These are phyloP conservation scores for Thelonectria discophora DNA, from an alignment of 2,329 filamentous ascomycete genomes.

Conservation along the genomic window DNA sequence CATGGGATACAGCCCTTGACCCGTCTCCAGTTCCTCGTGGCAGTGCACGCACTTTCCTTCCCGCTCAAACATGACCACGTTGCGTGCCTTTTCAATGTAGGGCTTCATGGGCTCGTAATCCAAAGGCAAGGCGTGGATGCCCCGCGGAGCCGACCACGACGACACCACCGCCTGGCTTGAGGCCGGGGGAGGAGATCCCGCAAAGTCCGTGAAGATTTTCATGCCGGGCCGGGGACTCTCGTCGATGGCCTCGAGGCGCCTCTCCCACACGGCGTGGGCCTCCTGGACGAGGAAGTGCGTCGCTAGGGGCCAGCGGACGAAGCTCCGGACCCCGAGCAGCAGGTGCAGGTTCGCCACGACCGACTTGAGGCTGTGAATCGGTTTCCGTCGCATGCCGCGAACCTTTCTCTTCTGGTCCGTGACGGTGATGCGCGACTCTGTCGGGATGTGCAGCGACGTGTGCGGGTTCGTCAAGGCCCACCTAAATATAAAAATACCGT, in stretches of 20 bases:
- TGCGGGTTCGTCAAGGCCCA: conserved; percentile 94
- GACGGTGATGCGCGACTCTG: conserved; percentile 65
- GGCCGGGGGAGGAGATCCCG: conserved; percentile 41
- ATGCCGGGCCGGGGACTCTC: conserved; percentile 59
- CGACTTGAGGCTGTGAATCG: conserved; percentile 69
- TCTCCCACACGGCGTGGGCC: conserved; percentile 74
- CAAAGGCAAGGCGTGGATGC: conserved; percentile 64
- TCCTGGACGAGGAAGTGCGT: conserved; percentile 81
- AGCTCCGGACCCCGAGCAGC: conserved; percentile 80
- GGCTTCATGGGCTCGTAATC: conserved; percentile 63
- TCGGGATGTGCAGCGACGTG: conserved; percentile 78
- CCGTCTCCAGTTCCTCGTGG: conserved; percentile 53
- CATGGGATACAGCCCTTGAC: conserved; percentile 63
- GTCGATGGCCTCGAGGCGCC: conserved; percentile 60
- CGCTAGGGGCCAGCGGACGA: conserved; percentile 82
- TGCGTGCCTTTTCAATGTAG: conserved; percentile 64
- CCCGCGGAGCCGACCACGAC: conserved; percentile 52
- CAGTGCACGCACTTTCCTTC: conserved; percentile 67
- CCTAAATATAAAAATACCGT: conserved; percentile 58
- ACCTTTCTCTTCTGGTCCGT: conserved; percentile 60
- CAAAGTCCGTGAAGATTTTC: conserved; percentile 66
- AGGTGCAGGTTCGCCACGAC: conserved; percentile 83
- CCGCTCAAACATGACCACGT: conserved; percentile 63
- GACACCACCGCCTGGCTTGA: conserved; percentile 16
- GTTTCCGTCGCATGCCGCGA: conserved; percentile 63